Percentiles rank a stretch among this genome's conserved stretches.
These are phyloP conservation scores for Colletotrichum karsti DNA, from an alignment of 2,329 filamentous ascomycete genomes.

Conservation along the genomic window DNA sequence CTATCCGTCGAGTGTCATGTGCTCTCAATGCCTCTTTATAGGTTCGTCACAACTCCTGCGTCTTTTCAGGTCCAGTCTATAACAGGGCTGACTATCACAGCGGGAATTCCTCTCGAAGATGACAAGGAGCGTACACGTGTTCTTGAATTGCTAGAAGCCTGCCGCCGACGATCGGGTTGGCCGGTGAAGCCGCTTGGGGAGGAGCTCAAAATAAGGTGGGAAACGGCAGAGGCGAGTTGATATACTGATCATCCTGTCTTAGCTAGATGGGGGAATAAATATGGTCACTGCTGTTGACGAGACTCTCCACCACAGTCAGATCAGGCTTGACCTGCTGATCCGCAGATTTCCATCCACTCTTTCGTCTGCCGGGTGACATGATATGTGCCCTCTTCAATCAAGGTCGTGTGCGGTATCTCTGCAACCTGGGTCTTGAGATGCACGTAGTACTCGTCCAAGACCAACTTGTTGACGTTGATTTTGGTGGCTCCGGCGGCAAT, in stretches of 20 bases:
- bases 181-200: constrained; percentile 15
- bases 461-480: constrained; percentile 57
- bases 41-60: constrained; percentile 5
- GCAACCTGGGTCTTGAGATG: constrained; percentile 44
- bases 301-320: no score
- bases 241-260: no score
- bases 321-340: constrained; percentile 3
- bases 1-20: constrained; percentile 33
- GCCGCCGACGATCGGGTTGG: constrained; percentile 14
- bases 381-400: constrained; percentile 50
- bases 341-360: constrained; percentile 19
- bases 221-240: not conserved
- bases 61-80: no score
- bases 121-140: not conserved
- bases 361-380: constrained; percentile 9
- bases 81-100: not conserved
- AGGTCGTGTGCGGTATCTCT: constrained; percentile 34
- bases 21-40: constrained; percentile 34
- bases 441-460: constrained; percentile 48
- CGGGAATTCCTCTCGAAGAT: constrained; percentile 15
- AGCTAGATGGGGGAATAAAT: no score
- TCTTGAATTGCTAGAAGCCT: not conserved
- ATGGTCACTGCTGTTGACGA: no score
- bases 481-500: constrained; percentile 55
- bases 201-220: constrained; percentile 12